Percentiles rank a stretch among this genome's conserved stretches.
These are phyloP conservation scores for Phaseolus coccineus DNA, from an alignment of 331 rosid genomes.

Conservation along the genomic window DNA sequence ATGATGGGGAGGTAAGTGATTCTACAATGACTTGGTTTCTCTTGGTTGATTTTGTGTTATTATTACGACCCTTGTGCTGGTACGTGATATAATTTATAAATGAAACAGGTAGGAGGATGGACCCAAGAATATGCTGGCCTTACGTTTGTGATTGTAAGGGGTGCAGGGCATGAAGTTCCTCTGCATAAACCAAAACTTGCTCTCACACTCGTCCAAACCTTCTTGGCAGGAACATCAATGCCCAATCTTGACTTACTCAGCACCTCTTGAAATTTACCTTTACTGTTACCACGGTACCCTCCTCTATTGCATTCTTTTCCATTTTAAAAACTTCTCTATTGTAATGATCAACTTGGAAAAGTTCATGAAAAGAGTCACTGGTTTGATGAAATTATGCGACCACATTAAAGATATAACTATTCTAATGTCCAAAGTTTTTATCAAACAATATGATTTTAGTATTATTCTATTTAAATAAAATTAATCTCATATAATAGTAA, in stretches of 20 bases:
- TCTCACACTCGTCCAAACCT: slow-evolving; percentile 63
- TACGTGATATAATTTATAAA: slow-evolving; percentile 7
- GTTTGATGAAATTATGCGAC: too few relatives aligned
- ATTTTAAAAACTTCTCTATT: too few relatives aligned
- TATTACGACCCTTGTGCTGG: neutral
- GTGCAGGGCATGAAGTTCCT: slow-evolving; percentile 95
- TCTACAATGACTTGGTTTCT: neutral
- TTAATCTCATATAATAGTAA: too few relatives aligned
- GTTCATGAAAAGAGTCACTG: too few relatives aligned
- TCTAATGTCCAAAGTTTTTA: too few relatives aligned
- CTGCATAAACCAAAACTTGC: slow-evolving; percentile 86
- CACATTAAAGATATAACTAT: too few relatives aligned
- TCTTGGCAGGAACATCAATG: slow-evolving; percentile 75
- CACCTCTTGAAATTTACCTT: slow-evolving; percentile 47
- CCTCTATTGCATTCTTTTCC: too few relatives aligned
- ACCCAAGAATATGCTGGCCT: slow-evolving; percentile 82
- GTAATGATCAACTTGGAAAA: too few relatives aligned
- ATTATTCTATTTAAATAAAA: too few relatives aligned
- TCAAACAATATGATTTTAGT: too few relatives aligned
- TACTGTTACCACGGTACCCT: too few relatives aligned
- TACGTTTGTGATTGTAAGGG: slow-evolving; percentile 79
- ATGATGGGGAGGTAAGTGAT: slow-evolving; percentile 64
- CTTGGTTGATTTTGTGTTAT: neutral
- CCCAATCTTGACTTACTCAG: slow-evolving; percentile 48
- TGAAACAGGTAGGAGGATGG: slow-evolving; percentile 92